Evolutionary conservation across 2,329 filamentous ascomycete genomes (phyloP).

Genomic region (Apiospora aurea): DNA sequence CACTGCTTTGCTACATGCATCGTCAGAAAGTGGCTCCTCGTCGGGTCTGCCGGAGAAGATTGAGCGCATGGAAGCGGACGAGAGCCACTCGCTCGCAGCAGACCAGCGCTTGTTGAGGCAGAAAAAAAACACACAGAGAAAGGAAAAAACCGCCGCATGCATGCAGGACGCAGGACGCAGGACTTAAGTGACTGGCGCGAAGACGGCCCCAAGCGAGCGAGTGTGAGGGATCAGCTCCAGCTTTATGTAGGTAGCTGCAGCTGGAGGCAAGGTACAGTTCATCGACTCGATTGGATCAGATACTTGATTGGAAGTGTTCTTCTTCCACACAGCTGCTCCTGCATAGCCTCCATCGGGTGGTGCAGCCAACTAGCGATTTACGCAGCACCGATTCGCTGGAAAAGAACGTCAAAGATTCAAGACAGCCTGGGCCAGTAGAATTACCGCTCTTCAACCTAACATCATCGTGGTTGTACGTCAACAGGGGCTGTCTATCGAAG

Average conservation of each 20-base stretch:
- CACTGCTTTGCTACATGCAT: neutral
- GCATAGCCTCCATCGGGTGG: slow-evolving; percentile 4
- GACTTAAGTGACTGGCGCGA: slow-evolving; percentile 1
- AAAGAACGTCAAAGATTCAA: slow-evolving; percentile 8
- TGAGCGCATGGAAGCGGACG: slow-evolving; percentile 1
- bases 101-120: slow-evolving; percentile 19
- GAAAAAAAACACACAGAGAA: neutral
- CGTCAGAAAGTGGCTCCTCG: neutral
- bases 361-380: slow-evolving; percentile 18
- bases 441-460: neutral
- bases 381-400: neutral
- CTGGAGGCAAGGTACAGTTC: neutral
- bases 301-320: neutral
- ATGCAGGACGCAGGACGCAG: neutral
- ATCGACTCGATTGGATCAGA: neutral
- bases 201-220: neutral
- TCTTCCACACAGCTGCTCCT: neutral
- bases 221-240: neutral
- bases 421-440: neutral
- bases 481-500: neutral
- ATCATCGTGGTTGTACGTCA: neutral
- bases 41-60: slow-evolving; percentile 1
- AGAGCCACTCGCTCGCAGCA: slow-evolving; percentile 20
- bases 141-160: neutral
- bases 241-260: neutral